Evolutionary conservation across 2,329 filamentous ascomycete genomes (phyloP).

Genomic region (Apiospora kogelbergensis): DNA sequence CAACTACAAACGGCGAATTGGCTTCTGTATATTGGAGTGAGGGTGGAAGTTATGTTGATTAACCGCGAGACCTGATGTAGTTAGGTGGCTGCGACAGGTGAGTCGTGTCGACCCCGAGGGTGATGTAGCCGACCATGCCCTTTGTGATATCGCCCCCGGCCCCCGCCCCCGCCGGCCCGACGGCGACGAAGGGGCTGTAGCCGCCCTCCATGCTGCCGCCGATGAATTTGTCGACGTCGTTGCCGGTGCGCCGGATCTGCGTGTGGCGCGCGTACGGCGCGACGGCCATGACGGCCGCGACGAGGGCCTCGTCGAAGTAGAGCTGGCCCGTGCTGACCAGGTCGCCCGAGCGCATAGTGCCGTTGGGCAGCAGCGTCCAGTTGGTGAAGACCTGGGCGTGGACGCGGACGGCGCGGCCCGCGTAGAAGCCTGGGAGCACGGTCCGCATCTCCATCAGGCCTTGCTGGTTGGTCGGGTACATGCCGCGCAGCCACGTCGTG

Average conservation of each 20-base stretch:
- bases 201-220: not conserved
- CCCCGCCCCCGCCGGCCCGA: not conserved
- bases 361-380: slow-evolving; percentile 19
- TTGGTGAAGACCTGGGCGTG: slow-evolving; percentile 24
- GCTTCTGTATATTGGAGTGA: too few relatives aligned
- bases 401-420: slow-evolving; percentile 24
- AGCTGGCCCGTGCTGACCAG: slow-evolving; percentile 33
- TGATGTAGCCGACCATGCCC: not conserved
- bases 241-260: not conserved
- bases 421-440: slow-evolving; percentile 26
- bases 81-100: not conserved
- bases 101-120: not conserved
- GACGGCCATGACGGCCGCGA: not conserved
- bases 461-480: not conserved
- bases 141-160: not conserved
- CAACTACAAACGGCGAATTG: too few relatives aligned
- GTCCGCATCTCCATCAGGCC: slow-evolving; percentile 7
- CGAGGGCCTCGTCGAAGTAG: slow-evolving; percentile 30
- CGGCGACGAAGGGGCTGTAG: not conserved
- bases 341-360: slow-evolving; percentile 20
- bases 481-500: not conserved
- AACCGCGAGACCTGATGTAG: not conserved
- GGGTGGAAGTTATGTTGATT: too few relatives aligned
- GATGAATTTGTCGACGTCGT: not conserved
- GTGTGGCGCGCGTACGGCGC: not conserved